A percentile compares a stretch with the other conserved stretches of the same genome.
These are phyloP conservation scores for Dactylonectria estremocensis DNA, from an alignment of 2,329 filamentous ascomycete species.

Conservation along the genomic window DNA sequence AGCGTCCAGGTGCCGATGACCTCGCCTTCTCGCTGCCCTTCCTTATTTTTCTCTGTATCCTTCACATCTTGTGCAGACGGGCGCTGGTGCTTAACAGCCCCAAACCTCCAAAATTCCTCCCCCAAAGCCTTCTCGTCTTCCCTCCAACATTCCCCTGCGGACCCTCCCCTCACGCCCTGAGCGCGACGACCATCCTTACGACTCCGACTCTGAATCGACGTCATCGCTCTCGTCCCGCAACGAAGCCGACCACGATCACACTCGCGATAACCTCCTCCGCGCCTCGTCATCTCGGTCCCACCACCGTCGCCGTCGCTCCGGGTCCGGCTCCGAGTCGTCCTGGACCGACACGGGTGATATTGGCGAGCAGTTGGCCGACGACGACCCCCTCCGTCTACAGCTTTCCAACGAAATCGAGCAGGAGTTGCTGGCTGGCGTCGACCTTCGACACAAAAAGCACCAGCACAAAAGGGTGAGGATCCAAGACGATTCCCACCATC, in stretches of 20 bases:
- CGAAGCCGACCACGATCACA: slow-evolving; percentile 60
- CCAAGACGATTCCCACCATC: slow-evolving; percentile 61
- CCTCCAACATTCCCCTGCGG: slow-evolving; percentile 90
- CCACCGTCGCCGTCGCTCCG: slow-evolving; percentile 52
- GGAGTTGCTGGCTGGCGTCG: slow-evolving; percentile 68
- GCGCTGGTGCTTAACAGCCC: slow-evolving; percentile 86
- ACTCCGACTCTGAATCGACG: slow-evolving; percentile 58
- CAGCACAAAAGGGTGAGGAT: slow-evolving; percentile 78
- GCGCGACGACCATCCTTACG: slow-evolving; percentile 56
- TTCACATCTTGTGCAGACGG: slow-evolving; percentile 65
- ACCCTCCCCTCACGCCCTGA: slow-evolving; percentile 69
- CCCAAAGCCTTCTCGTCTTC: slow-evolving; percentile 76
- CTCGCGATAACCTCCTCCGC: slow-evolving; percentile 61
- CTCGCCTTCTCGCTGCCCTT: slow-evolving; percentile 44
- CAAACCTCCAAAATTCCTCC: slow-evolving; percentile 88
- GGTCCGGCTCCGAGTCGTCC: slow-evolving; percentile 77
- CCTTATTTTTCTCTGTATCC: slow-evolving; percentile 49
- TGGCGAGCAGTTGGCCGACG: slow-evolving; percentile 89
- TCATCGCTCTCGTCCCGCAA: slow-evolving; percentile 53
- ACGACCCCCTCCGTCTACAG: slow-evolving; percentile 83
- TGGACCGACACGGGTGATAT: slow-evolving; percentile 98
- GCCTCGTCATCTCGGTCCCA: slow-evolving; percentile 61
- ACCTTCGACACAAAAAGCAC: slow-evolving; percentile 61
- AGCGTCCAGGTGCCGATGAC: slow-evolving; percentile 50
- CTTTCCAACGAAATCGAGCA: slow-evolving; percentile 77